Evolutionary conservation across 129 eudicot species (phyloP).

Genomic region (Helianthus annuus): HanXRQr2.0-SUNRISE NC_035441.2:118509111-118509610

Average conservation of each 20-base stretch:
- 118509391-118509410: background rate
- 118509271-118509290: conserved; percentile 72
- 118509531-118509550: conserved; percentile 36
- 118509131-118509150: conserved; percentile 33
- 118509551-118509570: conserved; percentile 62
- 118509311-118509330: conserved; percentile 14
- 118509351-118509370: conserved; percentile 5
- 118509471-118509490: conserved; percentile 70
- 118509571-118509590: conserved; percentile 74
- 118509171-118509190: conserved; percentile 49
- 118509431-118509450: background rate
- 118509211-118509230: conserved; percentile 50
- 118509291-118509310: conserved; percentile 54
- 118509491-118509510: conserved; percentile 66
- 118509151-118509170: conserved; percentile 39
- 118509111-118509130: conserved; percentile 35
- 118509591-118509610: conserved; percentile 65
- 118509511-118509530: conserved; percentile 52
- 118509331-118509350: conserved; percentile 12
- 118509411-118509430: background rate
- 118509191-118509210: conserved; percentile 47
- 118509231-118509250: conserved; percentile 88
- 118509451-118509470: conserved; percentile 41
- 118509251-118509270: conserved; percentile 51
- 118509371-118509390: background rate